Evolutionary conservation across 2,329 filamentous ascomycete species (phyloP), one percentile per base, ranked within the genome.

Genomic region (Akanthomyces muscarius): DNA sequence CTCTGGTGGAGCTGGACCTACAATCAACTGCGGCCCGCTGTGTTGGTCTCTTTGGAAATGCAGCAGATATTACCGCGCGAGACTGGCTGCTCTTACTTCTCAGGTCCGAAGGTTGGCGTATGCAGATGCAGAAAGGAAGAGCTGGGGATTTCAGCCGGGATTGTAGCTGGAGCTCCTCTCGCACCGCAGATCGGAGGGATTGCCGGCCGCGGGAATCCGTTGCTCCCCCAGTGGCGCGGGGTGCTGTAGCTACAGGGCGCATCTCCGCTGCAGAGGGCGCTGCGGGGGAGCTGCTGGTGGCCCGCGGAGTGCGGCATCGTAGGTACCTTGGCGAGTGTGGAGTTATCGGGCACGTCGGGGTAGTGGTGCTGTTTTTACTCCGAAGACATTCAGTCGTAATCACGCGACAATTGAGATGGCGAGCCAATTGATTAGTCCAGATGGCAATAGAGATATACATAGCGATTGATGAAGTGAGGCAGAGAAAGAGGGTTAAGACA

Each of bases 161-260:
- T 23, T 28, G 21, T 33, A 28, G 53, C 10, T 41, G n/a, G 14
- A 58, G 48, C 25, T 45, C 10, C 8, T n/a, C 21, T 53, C 25
- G 44, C 47, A 48, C 30, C 54, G 48, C 62, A 54, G 50, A 63
- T 63, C 62, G 62, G 62, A 63, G 62, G 55, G 48, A 62, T 56
- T 48, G 50, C 62, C 62, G 56, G 56, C 55, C 55, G 61, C 44
- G 53, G 61, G 54, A 53, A 47, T 47, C 61, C 61, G 54, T 48
- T 18, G 45, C n/a, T 45, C 33, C 59, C 21, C 41, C 38, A 21
- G 38, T 38, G n/a, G 18, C 54, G 58, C 28, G 58, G 48, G 58
- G 38, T 61, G 21, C 45, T 58, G 44, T 18, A 33, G 23, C 10
- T 45, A 53, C 45, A 61, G 47, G 58, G 38, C 38, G 48, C 38